These are phyloP conservation scores for Phytophthora hibernalis DNA, from an alignment of 352 stramenopile genomes.

Conservation along the genomic window DNA sequence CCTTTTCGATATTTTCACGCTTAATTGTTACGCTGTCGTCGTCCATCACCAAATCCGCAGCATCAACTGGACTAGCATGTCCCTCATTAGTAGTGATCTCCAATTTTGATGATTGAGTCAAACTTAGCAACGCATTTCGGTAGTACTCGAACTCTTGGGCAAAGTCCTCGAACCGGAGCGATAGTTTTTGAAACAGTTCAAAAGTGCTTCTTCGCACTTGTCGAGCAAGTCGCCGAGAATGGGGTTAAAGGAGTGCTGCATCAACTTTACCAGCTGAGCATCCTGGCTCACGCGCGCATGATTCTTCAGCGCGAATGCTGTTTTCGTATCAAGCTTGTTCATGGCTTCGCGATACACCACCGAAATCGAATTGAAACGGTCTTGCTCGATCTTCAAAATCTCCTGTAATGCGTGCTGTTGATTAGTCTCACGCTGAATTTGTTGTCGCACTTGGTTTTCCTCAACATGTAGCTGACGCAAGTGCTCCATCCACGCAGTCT, in stretches of 20 bases:
- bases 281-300: slow-evolving; percentile 70
- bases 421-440: slow-evolving; percentile 62
- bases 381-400: slow-evolving; percentile 79
- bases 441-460: slow-evolving; percentile 60
- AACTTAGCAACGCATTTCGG: slow-evolving; percentile 56
- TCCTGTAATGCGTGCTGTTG: slow-evolving; percentile 66
- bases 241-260: slow-evolving; percentile 74
- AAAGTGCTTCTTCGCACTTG: slow-evolving; percentile 74
- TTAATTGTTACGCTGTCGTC: slow-evolving; percentile 48
- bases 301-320: slow-evolving; percentile 52
- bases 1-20: slow-evolving; percentile 52
- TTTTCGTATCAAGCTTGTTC: slow-evolving; percentile 55
- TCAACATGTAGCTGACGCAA: slow-evolving; percentile 60
- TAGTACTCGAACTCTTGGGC: slow-evolving; percentile 86
- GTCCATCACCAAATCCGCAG: slow-evolving; percentile 23
- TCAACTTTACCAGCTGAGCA: slow-evolving; percentile 65
- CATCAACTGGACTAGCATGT: slow-evolving; percentile 12
- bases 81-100: slow-evolving; percentile 23
- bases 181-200: slow-evolving; percentile 73
- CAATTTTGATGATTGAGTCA: slow-evolving; percentile 37
- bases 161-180: slow-evolving; percentile 75
- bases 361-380: slow-evolving; percentile 63
- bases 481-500: slow-evolving; percentile 59
- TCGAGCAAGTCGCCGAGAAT: slow-evolving; percentile 70
- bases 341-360: slow-evolving; percentile 69